A percentile compares a stretch with the other conserved stretches of the same genome.
Evolutionary conservation across 2,329 filamentous ascomycete species (phyloP).

Genomic region (Samsoniella hepiali): DNA sequence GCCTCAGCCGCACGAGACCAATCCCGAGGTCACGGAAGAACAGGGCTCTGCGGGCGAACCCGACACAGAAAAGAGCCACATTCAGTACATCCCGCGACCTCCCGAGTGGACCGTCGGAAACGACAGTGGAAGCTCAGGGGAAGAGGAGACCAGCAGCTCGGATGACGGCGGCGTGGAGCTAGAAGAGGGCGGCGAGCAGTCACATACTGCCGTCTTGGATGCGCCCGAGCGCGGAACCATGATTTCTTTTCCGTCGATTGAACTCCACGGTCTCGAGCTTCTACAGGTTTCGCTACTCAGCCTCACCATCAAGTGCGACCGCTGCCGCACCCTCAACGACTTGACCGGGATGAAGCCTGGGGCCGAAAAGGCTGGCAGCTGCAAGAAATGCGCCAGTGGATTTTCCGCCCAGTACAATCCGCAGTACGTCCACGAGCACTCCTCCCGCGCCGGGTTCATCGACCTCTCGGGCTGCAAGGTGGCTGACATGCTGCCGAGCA

Average conservation of each 20-base stretch:
- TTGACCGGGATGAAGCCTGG: conserved; percentile 62
- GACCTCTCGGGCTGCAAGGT: conserved; percentile 73
- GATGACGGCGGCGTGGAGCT: conserved; percentile 44
- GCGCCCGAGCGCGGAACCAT: conserved; percentile 66
- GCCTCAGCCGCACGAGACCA: conserved; percentile 20
- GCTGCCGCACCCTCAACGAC: conserved; percentile 73
- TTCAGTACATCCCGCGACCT: conserved; percentile 70
- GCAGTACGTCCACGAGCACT: conserved; percentile 70
- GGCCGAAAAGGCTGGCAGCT: conserved; percentile 48
- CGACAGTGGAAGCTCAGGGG: conserved; percentile 40
- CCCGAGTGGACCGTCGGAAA: conserved; percentile 65
- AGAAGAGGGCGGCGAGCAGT: conserved; percentile 27
- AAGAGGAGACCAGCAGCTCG: conserved; percentile 45
- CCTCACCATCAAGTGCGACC: conserved; percentile 71
- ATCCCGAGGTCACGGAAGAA: conserved; percentile 13
- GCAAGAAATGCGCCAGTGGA: conserved; percentile 56
- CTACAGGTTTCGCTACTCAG: conserved; percentile 65
- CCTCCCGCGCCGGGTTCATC: conserved; percentile 73
- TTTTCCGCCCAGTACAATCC: conserved; percentile 57
- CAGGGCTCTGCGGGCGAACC: conserved; percentile 5
- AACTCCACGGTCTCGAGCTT: conserved; percentile 74
- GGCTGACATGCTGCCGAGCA: conserved; percentile 73
- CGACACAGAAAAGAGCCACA: conserved; percentile 56
- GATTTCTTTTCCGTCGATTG: conserved; percentile 73
- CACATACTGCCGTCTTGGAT: conserved; percentile 21